Evolutionary conservation across 129 eudicot species (phyloP).

Genomic region (Ambrosia trifida): DNA sequence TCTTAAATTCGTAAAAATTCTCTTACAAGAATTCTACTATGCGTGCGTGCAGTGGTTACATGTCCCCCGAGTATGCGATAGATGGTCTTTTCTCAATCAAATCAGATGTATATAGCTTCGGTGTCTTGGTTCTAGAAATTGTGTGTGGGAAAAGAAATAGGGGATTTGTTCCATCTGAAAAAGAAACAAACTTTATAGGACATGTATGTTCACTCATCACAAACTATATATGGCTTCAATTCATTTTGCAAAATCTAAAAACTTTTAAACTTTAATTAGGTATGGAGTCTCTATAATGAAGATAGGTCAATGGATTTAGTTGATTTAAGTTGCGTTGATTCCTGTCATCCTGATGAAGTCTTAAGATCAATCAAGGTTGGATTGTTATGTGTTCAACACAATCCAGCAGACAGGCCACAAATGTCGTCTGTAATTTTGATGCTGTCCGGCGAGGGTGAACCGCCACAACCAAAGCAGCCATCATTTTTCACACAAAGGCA

Average conservation of each 20-base stretch:
- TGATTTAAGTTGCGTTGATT: conserved; percentile 16
- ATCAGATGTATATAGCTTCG: no score
- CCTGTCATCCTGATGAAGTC: conserved; percentile 27
- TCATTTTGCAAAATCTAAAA: neutral
- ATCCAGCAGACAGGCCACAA: conserved; percentile 34
- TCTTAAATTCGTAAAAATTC: neutral
- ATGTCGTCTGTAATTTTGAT: conserved; percentile 38
- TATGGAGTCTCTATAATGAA: conserved; percentile 35
- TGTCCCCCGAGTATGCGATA: no score
- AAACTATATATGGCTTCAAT: neutral
- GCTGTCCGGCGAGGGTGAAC: conserved; percentile 25
- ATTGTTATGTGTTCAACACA: conserved; percentile 40
- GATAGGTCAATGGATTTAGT: conserved; percentile 23
- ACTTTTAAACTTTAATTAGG: conserved; percentile 14
- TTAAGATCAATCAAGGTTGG: conserved; percentile 34
- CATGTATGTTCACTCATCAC: conserved; percentile 32
- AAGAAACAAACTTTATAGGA: conserved; percentile 32
- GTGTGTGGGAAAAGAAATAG: conserved; percentile 38
- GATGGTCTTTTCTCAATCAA: no score
- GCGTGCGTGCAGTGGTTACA: conserved; percentile 19
- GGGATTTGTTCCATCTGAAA: conserved; percentile 33
- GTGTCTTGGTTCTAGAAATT: no score
- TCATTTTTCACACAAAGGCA: conserved; percentile 31
- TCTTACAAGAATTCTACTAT: neutral
- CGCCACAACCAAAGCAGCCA: conserved; percentile 32